Evolutionary conservation across 345 rosid species (phyloP).

Genomic region (Salix purpurea): DNA sequence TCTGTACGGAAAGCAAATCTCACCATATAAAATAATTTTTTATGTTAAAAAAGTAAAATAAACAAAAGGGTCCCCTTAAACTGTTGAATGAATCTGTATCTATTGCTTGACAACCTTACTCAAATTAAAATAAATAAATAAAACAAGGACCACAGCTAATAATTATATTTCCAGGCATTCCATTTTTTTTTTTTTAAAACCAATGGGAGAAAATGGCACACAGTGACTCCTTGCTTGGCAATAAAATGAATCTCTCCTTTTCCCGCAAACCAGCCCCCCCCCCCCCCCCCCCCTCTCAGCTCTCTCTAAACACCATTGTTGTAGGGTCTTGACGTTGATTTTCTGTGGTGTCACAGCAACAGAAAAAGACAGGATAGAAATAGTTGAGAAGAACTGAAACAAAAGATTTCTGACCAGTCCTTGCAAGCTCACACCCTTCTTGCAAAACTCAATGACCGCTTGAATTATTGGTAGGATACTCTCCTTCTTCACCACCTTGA

Average conservation of each 20-base stretch:
- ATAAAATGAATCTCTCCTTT: not conserved
- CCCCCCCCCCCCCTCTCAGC: no score
- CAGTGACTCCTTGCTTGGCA: not conserved
- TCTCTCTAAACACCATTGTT: not conserved
- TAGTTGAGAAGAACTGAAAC: not conserved
- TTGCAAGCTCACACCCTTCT: not conserved
- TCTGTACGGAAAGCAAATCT: not conserved
- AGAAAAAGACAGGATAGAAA: not conserved
- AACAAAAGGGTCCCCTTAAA: no score
- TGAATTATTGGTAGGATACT: not conserved
- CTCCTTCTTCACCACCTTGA: not conserved
- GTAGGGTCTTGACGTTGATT: not conserved
- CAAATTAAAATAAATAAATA: no score
- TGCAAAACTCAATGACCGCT: not conserved
- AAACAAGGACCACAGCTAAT: no score
- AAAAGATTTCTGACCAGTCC: not conserved
- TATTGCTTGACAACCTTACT: no score
- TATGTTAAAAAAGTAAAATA: no score
- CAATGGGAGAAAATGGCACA: not conserved
- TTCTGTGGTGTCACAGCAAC: not conserved
- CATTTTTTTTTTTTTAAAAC: not conserved
- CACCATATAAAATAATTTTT: not conserved
- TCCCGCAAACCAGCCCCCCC: not conserved
- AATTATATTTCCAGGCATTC: not conserved
- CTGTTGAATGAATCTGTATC: no score